Evolutionary conservation across 1,284 basidiomycete species (phyloP).

Genomic region (Trametes sp.): DNA sequence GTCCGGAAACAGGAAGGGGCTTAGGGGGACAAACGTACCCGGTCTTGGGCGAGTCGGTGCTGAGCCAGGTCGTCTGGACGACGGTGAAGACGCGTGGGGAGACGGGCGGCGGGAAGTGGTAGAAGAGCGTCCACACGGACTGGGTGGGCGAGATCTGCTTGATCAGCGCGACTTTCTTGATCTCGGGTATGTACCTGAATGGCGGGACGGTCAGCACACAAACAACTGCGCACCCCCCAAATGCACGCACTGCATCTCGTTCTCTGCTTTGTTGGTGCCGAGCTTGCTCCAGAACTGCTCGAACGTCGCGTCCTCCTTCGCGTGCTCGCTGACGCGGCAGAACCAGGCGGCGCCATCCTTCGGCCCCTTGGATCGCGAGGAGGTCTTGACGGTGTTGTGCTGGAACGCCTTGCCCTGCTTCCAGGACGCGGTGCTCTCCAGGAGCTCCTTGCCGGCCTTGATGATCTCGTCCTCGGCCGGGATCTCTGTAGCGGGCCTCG

Average conservation of each 20-base stretch:
- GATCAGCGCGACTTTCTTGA: conserved; percentile 68
- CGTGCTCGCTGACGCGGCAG: conserved; percentile 70
- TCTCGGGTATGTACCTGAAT: conserved; percentile 69
- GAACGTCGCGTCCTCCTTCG: conserved; percentile 68
- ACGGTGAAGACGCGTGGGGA: conserved; percentile 81
- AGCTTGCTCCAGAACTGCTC: conserved; percentile 76
- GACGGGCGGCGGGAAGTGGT: conserved; percentile 72
- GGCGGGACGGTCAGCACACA: not conserved
- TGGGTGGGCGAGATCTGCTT: conserved; percentile 68
- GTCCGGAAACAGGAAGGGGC: not conserved
- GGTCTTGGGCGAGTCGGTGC: conserved; percentile 54
- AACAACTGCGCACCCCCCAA: not conserved
- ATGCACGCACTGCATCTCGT: conserved; percentile 68
- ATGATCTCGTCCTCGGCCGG: conserved; percentile 67
- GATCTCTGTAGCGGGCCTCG: conserved; percentile 51
- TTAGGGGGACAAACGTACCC: conserved; percentile 52
- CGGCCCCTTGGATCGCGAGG: conserved; percentile 55
- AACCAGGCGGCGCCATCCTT: conserved; percentile 70
- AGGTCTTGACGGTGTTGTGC: conserved; percentile 62
- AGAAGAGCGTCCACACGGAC: conserved; percentile 75
- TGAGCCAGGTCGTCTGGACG: conserved; percentile 65
- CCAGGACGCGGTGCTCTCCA: conserved; percentile 65
- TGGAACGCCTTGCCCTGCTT: conserved; percentile 69
- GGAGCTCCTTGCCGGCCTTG: conserved; percentile 57
- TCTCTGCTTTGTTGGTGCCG: conserved; percentile 67